Conservation (phyloP, 257 asterid genomes). For the Sherardia arvensis region DNA sequence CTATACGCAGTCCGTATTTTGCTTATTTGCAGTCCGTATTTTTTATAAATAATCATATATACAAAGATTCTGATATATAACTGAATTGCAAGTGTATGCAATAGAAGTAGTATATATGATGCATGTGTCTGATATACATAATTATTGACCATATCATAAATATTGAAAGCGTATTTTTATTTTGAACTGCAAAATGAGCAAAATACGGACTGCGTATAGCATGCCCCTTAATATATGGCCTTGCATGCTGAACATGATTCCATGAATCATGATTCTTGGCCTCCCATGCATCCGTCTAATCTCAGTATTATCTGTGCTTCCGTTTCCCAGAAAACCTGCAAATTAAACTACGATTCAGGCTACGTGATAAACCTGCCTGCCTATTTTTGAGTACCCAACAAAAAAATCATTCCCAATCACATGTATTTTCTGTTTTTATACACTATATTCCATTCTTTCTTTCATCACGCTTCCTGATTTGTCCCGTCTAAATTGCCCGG, state of each 20-base stretch:
- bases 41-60: too few relatives aligned
- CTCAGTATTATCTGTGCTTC: neutral
- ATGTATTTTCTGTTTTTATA: neutral
- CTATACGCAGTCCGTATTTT: too few relatives aligned
- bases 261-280: neutral
- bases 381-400: neutral
- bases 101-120: too few relatives aligned
- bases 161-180: too few relatives aligned
- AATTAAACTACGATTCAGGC: too few relatives aligned
- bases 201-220: too few relatives aligned
- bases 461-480: neutral
- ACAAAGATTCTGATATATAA: too few relatives aligned
- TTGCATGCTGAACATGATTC: neutral
- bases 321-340: slow-evolving; percentile 7
- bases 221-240: neutral
- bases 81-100: too few relatives aligned
- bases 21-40: too few relatives aligned
- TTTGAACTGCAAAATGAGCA: too few relatives aligned
- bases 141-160: too few relatives aligned
- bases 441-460: neutral
- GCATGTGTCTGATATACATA: too few relatives aligned
- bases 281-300: neutral
- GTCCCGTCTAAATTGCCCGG: neutral
- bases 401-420: neutral
- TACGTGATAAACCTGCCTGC: neutral